These are phyloP conservation scores for Ophiostoma triangulosporum DNA, from an alignment of 2,329 filamentous ascomycete genomes.

Conservation along the genomic window DNA sequence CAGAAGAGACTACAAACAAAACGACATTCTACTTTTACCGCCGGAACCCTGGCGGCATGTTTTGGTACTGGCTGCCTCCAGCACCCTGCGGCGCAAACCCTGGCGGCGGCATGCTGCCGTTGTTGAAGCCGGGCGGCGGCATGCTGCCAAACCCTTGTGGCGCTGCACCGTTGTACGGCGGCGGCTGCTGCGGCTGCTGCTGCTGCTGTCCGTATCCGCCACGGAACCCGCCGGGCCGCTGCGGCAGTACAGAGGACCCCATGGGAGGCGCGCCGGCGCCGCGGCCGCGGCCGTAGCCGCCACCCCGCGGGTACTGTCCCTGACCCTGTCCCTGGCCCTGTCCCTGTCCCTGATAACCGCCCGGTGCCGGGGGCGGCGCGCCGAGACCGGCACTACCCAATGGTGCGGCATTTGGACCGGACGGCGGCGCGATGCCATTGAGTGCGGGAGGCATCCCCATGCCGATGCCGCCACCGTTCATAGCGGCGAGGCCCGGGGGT, in stretches of 20 bases:
- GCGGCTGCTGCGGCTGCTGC: conserved; percentile 8
- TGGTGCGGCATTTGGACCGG: neutral
- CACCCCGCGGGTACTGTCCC: conserved; percentile 3
- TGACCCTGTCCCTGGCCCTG: neutral
- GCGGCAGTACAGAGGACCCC: conserved; percentile 35
- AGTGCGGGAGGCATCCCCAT: neutral
- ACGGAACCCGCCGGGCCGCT: neutral
- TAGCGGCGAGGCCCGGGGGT: conserved; percentile 12
- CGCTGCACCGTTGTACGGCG: neutral
- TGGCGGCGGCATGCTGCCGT: conserved; percentile 11
- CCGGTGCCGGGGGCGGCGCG: neutral
- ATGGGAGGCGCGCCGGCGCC: conserved; percentile 20
- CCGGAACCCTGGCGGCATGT: conserved; percentile 17
- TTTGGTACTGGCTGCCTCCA: neutral
- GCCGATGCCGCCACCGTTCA: neutral
- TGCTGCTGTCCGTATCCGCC: neutral
- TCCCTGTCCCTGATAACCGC: neutral
- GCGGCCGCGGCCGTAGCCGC: neutral
- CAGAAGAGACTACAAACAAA: neutral
- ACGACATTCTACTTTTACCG: conserved; percentile 10
- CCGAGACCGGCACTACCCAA: neutral
- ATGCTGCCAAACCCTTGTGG: conserved; percentile 9
- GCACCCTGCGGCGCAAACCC: neutral
- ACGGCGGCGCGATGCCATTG: conserved; percentile 1
- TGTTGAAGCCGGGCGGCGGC: conserved; percentile 27